Percentiles rank a stretch among this genome's conserved stretches.
Conservation (phyloP, 148 eudicot genomes). For the Polygonum aviculare region DNA sequence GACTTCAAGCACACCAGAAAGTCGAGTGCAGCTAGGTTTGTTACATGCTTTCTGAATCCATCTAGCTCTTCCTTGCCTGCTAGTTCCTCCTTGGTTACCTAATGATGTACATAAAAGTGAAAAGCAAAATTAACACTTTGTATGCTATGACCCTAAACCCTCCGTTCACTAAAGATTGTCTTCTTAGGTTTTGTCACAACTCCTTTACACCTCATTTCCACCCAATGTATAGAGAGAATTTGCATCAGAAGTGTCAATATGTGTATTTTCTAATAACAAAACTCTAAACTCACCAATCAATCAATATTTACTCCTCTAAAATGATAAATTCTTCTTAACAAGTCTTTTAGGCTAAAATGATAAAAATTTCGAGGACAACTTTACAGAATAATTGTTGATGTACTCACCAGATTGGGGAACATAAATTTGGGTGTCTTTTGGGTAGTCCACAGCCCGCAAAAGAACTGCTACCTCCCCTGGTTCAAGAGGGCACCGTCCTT, state of each 20-base stretch:
- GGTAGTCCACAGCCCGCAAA: conserved; percentile 94
- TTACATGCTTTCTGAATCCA: conserved; percentile 83
- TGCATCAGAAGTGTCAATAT: neutral
- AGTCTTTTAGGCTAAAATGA: too few relatives aligned
- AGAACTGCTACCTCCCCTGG: conserved; percentile 99
- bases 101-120: conserved; percentile 7
- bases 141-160: neutral
- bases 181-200: too few relatives aligned
- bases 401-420: conserved; percentile 95
- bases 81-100: conserved; percentile 96
- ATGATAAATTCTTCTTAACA: too few relatives aligned
- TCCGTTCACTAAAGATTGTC: too few relatives aligned
- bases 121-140: neutral
- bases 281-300: too few relatives aligned
- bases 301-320: too few relatives aligned
- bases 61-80: conserved; percentile 81
- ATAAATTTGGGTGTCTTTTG: conserved; percentile 95
- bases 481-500: conserved; percentile 99
- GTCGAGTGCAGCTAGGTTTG: conserved; percentile 93
- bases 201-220: too few relatives aligned
- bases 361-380: too few relatives aligned
- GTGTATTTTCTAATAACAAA: neutral
- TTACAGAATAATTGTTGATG: neutral
- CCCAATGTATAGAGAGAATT: neutral
- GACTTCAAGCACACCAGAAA: conserved; percentile 94